Conservation (phyloP, 352 stramenopile species). For the Hyaloperonospora brassicae region DNA sequence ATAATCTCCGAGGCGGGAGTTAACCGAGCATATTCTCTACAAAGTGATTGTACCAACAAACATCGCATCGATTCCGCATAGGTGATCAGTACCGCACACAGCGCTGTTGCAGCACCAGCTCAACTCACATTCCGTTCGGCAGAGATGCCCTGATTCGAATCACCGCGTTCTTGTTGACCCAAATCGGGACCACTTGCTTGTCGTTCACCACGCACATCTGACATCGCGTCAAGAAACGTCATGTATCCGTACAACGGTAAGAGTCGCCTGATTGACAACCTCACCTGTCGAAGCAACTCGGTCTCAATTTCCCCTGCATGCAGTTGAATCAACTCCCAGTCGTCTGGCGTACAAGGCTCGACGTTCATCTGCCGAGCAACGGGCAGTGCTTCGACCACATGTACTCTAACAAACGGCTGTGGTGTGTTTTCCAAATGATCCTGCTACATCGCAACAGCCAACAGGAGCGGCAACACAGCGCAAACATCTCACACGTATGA, state of each 20-base stretch:
- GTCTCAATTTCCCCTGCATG: conserved; percentile 76
- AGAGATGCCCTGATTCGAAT: conserved; percentile 59
- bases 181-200: conserved; percentile 77
- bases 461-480: not conserved
- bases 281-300: conserved; percentile 77
- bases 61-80: not conserved
- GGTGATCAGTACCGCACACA: not conserved
- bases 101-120: not conserved
- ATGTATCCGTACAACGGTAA: not conserved
- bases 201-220: conserved; percentile 85
- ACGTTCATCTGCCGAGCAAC: conserved; percentile 71
- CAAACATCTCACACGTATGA: not conserved
- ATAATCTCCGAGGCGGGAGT: conserved; percentile 66
- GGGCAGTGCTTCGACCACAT: conserved; percentile 63
- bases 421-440: conserved; percentile 50
- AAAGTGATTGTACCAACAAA: not conserved
- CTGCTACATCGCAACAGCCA: conserved; percentile 27
- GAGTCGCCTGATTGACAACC: not conserved
- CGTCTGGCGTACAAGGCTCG: conserved; percentile 76
- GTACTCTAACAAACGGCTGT: conserved; percentile 57
- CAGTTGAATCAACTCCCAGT: conserved; percentile 88
- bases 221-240: not conserved
- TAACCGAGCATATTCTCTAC: conserved; percentile 59
- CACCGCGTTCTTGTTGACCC: conserved; percentile 70
- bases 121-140: conserved; percentile 53